phyloP scores from a whole-genome alignment of 345 rosid genomes.

The Citrus sinensis region DNA sequence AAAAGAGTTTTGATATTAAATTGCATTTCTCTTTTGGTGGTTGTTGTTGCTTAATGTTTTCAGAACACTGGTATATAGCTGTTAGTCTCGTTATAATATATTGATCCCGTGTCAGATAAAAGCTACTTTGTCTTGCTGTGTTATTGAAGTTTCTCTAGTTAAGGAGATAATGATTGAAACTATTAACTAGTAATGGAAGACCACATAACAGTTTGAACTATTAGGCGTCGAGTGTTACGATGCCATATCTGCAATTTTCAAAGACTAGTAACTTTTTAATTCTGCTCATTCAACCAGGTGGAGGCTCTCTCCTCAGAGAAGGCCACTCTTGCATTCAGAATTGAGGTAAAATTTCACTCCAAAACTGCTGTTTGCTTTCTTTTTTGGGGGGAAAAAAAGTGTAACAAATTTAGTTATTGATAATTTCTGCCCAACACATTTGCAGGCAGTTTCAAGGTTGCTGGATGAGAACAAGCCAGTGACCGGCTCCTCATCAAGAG shows the following conservation, averaged over 20 bases:
- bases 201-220: too few relatives aligned
- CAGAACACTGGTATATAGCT: background rate
- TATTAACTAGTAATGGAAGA: background rate
- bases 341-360: constrained; percentile 52
- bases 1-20: background rate
- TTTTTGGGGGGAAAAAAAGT: background rate
- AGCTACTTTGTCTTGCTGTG: background rate
- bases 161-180: background rate
- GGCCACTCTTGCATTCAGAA: constrained; percentile 76
- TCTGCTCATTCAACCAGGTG: constrained; percentile 43
- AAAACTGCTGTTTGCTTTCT: background rate
- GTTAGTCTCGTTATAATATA: background rate
- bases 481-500: constrained; percentile 35
- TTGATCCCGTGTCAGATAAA: background rate
- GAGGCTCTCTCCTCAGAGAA: constrained; percentile 93
- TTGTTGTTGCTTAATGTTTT: background rate
- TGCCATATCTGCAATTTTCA: background rate
- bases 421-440: background rate
- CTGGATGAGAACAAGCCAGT: constrained; percentile 62
- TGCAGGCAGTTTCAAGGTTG: constrained; percentile 72
- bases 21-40: background rate
- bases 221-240: background rate
- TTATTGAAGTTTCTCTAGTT: background rate
- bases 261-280: background rate
- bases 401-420: background rate